Conservation (phyloP, 441 rosid genomes). For the Hura crepitans region DNA sequence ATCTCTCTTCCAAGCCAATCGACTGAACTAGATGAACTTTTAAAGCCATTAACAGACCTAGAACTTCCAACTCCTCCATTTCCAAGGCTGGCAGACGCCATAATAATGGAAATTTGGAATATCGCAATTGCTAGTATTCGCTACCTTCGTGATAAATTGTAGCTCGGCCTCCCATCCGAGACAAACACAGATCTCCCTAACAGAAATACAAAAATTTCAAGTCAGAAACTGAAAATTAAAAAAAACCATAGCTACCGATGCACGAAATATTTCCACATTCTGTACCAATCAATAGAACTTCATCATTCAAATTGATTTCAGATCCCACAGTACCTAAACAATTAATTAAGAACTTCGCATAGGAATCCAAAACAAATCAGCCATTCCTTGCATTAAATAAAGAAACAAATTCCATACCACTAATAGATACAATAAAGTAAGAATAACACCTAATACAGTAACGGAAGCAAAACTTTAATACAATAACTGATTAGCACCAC, state of each 20-base stretch:
- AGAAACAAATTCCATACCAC: not conserved
- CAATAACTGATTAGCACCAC: too few relatives aligned
- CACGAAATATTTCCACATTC: not conserved
- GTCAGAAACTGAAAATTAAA: slow-evolving; percentile 19
- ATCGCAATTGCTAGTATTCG: slow-evolving; percentile 36
- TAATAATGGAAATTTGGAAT: slow-evolving; percentile 26
- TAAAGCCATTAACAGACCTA: slow-evolving; percentile 72
- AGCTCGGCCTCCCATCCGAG: slow-evolving; percentile 34
- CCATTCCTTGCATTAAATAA: not conserved
- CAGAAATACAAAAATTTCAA: slow-evolving; percentile 26
- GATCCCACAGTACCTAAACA: not conserved
- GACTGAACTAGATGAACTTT: slow-evolving; percentile 82
- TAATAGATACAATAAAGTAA: not conserved
- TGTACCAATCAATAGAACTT: not conserved
- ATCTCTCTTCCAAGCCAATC: slow-evolving; percentile 96
- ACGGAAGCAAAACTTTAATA: not conserved
- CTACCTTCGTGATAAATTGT: slow-evolving; percentile 29
- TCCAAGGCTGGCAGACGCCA: slow-evolving; percentile 87
- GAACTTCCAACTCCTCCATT: slow-evolving; percentile 95
- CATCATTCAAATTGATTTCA: not conserved
- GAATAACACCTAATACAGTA: too few relatives aligned
- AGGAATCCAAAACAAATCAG: too few relatives aligned
- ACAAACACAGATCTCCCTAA: slow-evolving; percentile 44
- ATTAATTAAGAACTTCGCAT: not conserved
- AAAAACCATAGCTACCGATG: slow-evolving; percentile 2